Base-by-base conservation (phyloP, 345 rosid species). In the Camelina neglecta region DNA sequence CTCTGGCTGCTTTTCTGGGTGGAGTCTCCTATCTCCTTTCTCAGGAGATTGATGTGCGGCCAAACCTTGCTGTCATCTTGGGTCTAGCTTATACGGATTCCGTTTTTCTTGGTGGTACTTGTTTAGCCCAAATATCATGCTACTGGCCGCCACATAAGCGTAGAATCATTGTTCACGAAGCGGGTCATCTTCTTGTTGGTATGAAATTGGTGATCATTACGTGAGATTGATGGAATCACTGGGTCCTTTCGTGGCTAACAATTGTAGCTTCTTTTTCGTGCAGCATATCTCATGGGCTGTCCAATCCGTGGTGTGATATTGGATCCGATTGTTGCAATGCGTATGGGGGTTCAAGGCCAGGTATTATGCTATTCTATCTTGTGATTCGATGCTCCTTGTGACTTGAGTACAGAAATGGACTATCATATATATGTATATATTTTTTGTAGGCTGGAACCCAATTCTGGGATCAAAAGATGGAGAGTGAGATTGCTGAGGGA, bases 401-500 rank as follows among this genome's bases (percentile, higher is more conserved):
- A 56, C 70, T 42, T 42, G 33, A 69, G n/a, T 62, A 20, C 51
- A 11, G 4, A 58, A 23, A 41, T 57, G 47, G 49, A 35, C 65
- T 39, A 18, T 69, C 53, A 4, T 53, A 26, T 21, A 20, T 21
- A 1, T 21, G n/a, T n/a, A n/a, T n/a, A n/a, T n/a, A n/a, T n/a
- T n/a, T n/a, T n/a, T n/a, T 76, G 56, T 84, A 93, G 98, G 98
- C 97, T 59, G 98, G 97, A 83, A 93, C 97, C 42, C 98, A 91
- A 71, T 93, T 93, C 81, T 91, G 98, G 98, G 98, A 93, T 86
- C 91, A 86, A 62, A 90, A 88, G 73, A 81, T 93, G 94, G 86
- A 84, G 80, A 88, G 78, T 6, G 98, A 93, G 81, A 86, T 91
- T 67, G 93, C 93, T 66, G 87, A 84, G 85, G 98, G 96, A 57